These are phyloP conservation scores for Ochetophila trinervis DNA, from an alignment of 306 rosid species.

Conservation along the genomic window DNA sequence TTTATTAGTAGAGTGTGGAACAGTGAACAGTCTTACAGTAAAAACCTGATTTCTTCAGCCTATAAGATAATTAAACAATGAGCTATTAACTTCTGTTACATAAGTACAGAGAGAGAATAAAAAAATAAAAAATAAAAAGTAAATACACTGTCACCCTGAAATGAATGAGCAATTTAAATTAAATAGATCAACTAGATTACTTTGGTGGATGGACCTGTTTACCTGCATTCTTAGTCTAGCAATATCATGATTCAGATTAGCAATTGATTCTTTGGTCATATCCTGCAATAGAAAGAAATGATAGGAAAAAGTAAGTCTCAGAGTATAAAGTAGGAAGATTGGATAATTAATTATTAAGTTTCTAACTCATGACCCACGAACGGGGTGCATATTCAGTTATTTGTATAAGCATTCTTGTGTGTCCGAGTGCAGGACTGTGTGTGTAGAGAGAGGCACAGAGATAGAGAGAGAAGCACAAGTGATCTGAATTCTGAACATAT, in stretches of 20 bases:
- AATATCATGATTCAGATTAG: constrained; percentile 41
- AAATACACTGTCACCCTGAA: neutral
- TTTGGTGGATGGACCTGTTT: constrained; percentile 27
- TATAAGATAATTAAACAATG: constrained; percentile 2
- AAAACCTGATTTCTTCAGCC: neutral
- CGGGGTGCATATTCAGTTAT: too few species aligned
- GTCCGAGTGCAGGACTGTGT: too few species aligned
- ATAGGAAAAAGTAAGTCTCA: constrained; percentile 13
- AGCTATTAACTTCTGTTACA: neutral
- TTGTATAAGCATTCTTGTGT: too few species aligned
- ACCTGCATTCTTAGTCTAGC: constrained; percentile 60
- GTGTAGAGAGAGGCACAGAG: too few species aligned
- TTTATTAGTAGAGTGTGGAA: neutral
- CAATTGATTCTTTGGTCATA: constrained; percentile 40
- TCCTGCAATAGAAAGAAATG: constrained; percentile 49
- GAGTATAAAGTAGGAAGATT: neutral
- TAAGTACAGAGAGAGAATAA: neutral
- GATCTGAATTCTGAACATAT: too few species aligned
- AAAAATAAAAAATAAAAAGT: too few species aligned
- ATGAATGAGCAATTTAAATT: constrained; percentile 15
- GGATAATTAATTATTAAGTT: neutral
- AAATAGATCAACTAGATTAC: constrained; percentile 20
- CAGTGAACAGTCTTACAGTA: neutral
- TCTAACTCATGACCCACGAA: neutral
- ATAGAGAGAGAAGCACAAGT: too few species aligned